Evolutionary conservation across 768 basidiomycete species (phyloP).

Genomic region (Macrocybe gigantea): DNA sequence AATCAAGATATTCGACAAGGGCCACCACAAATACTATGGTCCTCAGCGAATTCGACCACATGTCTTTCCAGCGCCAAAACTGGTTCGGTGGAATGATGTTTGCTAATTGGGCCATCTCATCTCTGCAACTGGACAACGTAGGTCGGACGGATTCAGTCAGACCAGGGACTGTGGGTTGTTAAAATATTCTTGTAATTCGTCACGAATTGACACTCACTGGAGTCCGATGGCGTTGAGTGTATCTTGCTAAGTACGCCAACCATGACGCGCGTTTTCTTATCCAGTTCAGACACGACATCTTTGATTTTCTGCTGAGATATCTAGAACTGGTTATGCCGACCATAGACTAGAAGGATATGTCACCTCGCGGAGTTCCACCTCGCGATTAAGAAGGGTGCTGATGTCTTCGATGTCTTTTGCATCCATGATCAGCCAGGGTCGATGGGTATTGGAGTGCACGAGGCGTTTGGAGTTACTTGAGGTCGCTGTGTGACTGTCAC

Average conservation of each 20-base stretch:
- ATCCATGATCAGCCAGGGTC: constrained; percentile 40
- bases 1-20: constrained; percentile 58
- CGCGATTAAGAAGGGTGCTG: constrained; percentile 55
- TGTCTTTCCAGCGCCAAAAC: constrained; percentile 81
- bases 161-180: constrained; percentile 42
- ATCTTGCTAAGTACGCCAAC: constrained; percentile 74
- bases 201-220: constrained; percentile 38
- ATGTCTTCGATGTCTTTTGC: constrained; percentile 47
- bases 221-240: constrained; percentile 62
- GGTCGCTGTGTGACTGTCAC: too few species aligned
- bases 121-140: constrained; percentile 48
- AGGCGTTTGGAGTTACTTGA: too few species aligned
- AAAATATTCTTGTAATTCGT: constrained; percentile 4
- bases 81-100: constrained; percentile 61
- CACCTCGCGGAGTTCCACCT: constrained; percentile 64
- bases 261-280: constrained; percentile 69
- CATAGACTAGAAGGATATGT: constrained; percentile 6
- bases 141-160: constrained; percentile 55
- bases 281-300: constrained; percentile 66
- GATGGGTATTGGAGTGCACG: constrained; percentile 10
- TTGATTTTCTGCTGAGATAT: constrained; percentile 59
- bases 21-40: constrained; percentile 61
- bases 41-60: constrained; percentile 71
- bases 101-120: constrained; percentile 45
- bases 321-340: too few species aligned